Evolutionary conservation across 2,329 filamentous ascomycete species (phyloP).

Genomic region (Diplodia scrobiculata): DNA sequence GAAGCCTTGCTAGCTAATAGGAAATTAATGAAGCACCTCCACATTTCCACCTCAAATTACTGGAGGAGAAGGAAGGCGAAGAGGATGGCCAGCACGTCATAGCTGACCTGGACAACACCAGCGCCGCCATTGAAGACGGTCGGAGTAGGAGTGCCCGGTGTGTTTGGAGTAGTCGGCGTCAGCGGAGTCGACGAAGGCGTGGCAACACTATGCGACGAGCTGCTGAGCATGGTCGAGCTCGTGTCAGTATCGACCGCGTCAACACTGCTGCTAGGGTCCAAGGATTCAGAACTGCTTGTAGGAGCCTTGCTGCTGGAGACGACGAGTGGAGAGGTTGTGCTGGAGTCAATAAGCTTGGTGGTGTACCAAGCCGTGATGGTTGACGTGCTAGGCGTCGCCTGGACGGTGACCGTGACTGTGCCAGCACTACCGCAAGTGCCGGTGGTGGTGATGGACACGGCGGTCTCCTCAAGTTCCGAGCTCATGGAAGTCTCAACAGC

Average conservation of each 20-base stretch:
- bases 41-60: background rate
- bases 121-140: background rate
- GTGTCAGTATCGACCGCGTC: background rate
- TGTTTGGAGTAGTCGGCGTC: slow-evolving; percentile 1
- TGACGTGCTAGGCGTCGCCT: background rate
- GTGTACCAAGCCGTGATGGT: background rate
- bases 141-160: background rate
- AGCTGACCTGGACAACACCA: background rate
- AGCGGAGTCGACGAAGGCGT: background rate
- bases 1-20: background rate
- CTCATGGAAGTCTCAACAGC: background rate
- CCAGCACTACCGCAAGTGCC: background rate
- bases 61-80: slow-evolving; percentile 1
- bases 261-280: background rate
- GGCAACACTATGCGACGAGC: background rate
- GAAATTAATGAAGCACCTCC: background rate
- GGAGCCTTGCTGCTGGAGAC: background rate
- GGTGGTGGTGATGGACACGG: background rate
- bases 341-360: background rate
- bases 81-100: background rate
- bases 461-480: background rate
- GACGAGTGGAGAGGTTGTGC: background rate
- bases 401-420: background rate
- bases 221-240: background rate
- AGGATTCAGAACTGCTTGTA: background rate